Evolutionary conservation across 352 stramenopile species (phyloP), one percentile per base, ranked within the genome.

Genomic region (Globisporangium heterothallicum): DNA sequence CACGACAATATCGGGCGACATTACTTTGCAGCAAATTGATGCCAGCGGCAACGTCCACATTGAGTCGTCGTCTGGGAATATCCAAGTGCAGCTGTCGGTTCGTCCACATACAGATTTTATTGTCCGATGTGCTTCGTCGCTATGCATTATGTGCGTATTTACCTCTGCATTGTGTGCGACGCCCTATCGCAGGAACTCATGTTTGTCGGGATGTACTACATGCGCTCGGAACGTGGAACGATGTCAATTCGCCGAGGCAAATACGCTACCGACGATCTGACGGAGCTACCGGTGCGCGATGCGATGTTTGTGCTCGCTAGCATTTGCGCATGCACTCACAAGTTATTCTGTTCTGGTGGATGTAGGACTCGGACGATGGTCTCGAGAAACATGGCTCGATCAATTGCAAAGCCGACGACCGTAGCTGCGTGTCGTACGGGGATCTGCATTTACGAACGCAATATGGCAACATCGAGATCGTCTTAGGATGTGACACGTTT

Each of bases 401-500:
- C 53, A 91, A 91, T 55, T 91, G 80, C 42, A 69, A 78, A 34
- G 45, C 61, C 14, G 27, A 42, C n/a, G 64, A 53, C 10, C 67
- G 48, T 40, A 88, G 69, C 44, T 91, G 80, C 19, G 56, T 88
- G 19, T 84, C 72, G 13, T 83, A 74, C 56, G 78, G 77, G 2
- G 77, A 78, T 50, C 41, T 91, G 41, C 75, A 91, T 35, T 45
- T 91, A 40, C 70, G 65, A 41, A 76, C 77, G 30, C 72, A 68
- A 10, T 59, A 86, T 19, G 80, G 80, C 30, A 62, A 86, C 44
- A 73, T 88, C 30, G 71, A 91, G 36, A 61, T 91, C 55, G 58
- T 88, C 12, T 59, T 91, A 0, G 80, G 80, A 13, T 91, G 80
- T 52, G 65, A 87, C 55, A 75, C 72, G 3, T 86, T 68, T 47